Conservation (phyloP, 164 flowering plant genomes). For the Kingdonia uniflora region DNA sequence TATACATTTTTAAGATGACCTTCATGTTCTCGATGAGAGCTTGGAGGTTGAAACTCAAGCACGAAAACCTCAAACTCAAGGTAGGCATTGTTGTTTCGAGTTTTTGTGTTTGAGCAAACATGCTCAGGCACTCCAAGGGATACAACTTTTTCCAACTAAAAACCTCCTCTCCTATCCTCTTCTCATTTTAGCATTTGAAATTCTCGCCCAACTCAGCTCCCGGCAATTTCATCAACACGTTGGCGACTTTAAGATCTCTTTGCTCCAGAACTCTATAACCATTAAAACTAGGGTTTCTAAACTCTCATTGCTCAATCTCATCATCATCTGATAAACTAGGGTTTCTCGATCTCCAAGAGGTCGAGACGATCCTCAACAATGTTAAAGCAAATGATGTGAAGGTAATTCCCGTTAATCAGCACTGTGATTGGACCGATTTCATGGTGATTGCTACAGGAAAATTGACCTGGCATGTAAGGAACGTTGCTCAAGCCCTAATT, state of each 20-base stretch:
- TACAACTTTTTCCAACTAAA: no score
- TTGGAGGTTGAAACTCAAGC: no score
- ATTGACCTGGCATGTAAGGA: constrained; percentile 82
- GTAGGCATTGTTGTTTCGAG: no score
- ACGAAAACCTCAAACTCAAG: no score
- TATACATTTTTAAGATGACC: no score
- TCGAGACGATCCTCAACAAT: constrained; percentile 63
- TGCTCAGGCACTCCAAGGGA: no score
- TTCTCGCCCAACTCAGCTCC: not conserved
- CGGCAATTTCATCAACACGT: constrained; percentile 5
- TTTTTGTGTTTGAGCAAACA: no score
- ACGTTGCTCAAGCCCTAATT: constrained; percentile 81
- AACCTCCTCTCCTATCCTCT: no score
- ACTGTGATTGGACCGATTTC: constrained; percentile 62
- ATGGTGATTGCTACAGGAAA: constrained; percentile 86
- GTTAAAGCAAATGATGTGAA: constrained; percentile 71
- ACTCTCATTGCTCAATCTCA: constrained; percentile 11
- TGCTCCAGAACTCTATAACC: constrained; percentile 6
- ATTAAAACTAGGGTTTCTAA: constrained; percentile 30
- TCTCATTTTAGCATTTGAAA: constrained; percentile 5
- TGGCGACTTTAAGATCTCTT: constrained; percentile 8
- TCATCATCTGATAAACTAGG: constrained; percentile 18
- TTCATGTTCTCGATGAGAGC: no score
- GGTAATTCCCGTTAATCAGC: constrained; percentile 44
- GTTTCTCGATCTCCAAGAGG: constrained; percentile 46